Evolutionary conservation across 345 rosid species (phyloP).

Genomic region (Sisymbrium altissimum): DNA sequence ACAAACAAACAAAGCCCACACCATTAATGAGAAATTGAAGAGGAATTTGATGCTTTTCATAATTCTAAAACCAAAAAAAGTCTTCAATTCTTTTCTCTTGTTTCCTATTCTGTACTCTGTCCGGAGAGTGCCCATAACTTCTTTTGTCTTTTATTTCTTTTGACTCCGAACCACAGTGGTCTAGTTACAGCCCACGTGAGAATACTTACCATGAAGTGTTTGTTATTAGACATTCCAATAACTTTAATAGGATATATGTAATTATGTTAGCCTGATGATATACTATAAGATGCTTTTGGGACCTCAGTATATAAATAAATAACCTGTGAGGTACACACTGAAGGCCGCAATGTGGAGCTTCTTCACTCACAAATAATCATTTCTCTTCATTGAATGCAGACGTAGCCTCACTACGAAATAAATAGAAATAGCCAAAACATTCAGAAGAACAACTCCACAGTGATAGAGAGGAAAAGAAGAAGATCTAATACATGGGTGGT

Average conservation of each 20-base stretch:
- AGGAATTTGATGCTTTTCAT: constrained; percentile 1
- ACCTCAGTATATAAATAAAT: constrained; percentile 6
- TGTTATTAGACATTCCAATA: constrained; percentile 6
- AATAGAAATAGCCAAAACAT: neutral
- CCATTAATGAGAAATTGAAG: constrained; percentile 18
- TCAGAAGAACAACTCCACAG: neutral
- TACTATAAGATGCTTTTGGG: constrained; percentile 4
- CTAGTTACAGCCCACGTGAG: neutral
- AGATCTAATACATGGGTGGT: constrained; percentile 43
- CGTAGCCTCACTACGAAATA: neutral
- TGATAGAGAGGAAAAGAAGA: neutral
- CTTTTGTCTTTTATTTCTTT: constrained; percentile 5
- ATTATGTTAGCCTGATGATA: too few species aligned
- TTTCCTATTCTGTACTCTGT: neutral
- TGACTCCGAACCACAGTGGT: neutral
- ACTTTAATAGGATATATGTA: neutral
- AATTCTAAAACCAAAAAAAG: neutral
- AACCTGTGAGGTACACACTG: constrained; percentile 9
- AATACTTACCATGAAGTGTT: neutral
- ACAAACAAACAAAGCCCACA: constrained; percentile 33
- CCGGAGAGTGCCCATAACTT: constrained; percentile 17
- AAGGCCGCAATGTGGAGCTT: constrained; percentile 22
- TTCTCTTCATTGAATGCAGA: constrained; percentile 15
- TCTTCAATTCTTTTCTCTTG: neutral
- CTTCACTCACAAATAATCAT: constrained; percentile 21